Base-by-base conservation (phyloP, 305 asterid genomes). In the Fraxinus platypoda region DNA sequence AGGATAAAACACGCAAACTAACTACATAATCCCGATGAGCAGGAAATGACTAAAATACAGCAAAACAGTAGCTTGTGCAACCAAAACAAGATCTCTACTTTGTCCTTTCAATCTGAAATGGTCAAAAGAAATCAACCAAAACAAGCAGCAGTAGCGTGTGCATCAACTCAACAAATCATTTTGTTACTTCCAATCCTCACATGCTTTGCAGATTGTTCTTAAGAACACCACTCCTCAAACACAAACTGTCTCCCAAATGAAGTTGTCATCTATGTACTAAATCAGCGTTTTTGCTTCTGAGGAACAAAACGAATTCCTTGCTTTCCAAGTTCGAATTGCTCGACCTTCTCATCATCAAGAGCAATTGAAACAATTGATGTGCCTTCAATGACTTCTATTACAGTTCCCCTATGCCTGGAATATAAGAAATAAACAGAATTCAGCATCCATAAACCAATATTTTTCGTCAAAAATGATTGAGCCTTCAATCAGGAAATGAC, bases 341-440 rank as follows among this genome's bases (percentile, higher is more conserved):
- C 79, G 30, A 76, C 75, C 81, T 80, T 84, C 49, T 91, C 92
- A 68, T 86, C 85, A 73, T 89, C 92, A 25, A 87, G 86, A 38
- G 83, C 80, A 81, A 89, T 88, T 54, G 89, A 84, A 25, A 89
- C 85, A 2, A 76, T 25, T 7, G 90, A 83, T 46, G 85, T 72
- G 38, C 86, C 92, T 82, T 90, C 88, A 23, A 84, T 78, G 75
- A 90, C 88, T 76, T 88, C 90, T 26, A 74, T 77, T 15, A 96
- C 95, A 8, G 92, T 91, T 81, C 95, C 95, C 82, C 90, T 83
- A 38, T 87, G 83, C 87, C 87, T 85, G 87, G 68, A 62, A 73
- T 34, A 35, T 57, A 41, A 11, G 33, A 33, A 19, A 81, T 11
- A 35, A 68, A 13, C 57, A 78, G 38, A 68, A 28, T 30, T 68